These are phyloP conservation scores for Fusarium equiseti DNA, from an alignment of 2,329 filamentous ascomycete genomes.

Conservation along the genomic window DNA sequence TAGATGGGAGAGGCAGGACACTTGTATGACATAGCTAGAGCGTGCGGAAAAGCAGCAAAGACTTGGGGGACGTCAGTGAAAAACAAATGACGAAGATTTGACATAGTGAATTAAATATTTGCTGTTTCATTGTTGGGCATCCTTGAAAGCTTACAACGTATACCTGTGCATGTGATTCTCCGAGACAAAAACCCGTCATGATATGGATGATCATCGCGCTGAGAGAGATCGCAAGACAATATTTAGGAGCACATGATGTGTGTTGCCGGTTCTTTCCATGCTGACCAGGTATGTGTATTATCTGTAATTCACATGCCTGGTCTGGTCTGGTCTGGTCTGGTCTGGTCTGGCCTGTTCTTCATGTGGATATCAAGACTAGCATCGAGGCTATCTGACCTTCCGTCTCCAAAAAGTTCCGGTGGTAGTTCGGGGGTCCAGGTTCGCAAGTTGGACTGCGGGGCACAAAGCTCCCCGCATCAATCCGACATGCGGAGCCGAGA, in stretches of 20 bases:
- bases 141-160: not conserved
- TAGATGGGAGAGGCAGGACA: constrained; percentile 37
- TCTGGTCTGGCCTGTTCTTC: not conserved
- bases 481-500: constrained; percentile 35
- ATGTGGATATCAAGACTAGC: constrained; percentile 28
- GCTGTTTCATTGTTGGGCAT: not conserved
- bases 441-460: constrained; percentile 30
- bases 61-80: constrained; percentile 5
- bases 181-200: not conserved
- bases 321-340: not conserved
- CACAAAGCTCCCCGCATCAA: constrained; percentile 36
- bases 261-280: not conserved
- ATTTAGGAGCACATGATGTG: not conserved
- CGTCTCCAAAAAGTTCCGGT: constrained; percentile 14
- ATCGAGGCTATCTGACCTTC: constrained; percentile 1
- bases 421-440: constrained; percentile 33
- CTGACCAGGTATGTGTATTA: not conserved
- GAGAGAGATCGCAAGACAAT: too few species aligned
- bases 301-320: not conserved
- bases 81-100: constrained; percentile 20
- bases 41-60: constrained; percentile 37
- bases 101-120: constrained; percentile 23
- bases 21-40: constrained; percentile 46
- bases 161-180: not conserved
- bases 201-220: not conserved